Conservation (phyloP, 495 filamentous ascomycete genomes). For the Penicillium lagena region DNA sequence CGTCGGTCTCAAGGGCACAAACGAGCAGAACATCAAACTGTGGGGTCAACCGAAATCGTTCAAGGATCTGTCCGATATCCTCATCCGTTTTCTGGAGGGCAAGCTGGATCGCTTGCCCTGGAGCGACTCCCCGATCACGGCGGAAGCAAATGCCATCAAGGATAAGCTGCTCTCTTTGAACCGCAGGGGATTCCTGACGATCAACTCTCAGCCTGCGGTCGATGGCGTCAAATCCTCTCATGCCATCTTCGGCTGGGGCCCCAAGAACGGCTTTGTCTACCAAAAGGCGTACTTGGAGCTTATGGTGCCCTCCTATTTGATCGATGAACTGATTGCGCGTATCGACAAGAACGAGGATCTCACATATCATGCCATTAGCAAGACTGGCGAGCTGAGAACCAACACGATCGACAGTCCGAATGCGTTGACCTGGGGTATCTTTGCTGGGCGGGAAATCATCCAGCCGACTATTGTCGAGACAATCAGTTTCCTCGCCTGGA, state of each 20-base stretch:
- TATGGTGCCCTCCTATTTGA: conserved; percentile 70
- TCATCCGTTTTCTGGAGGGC: conserved; percentile 75
- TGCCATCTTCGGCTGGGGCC: conserved; percentile 88
- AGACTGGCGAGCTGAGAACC: conserved; percentile 71
- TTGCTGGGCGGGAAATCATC: conserved; percentile 97
- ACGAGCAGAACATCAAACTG: conserved; percentile 90
- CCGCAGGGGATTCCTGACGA: conserved; percentile 78
- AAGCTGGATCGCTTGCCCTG: conserved; percentile 82
- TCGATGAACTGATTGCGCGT: conserved; percentile 70
- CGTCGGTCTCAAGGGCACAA: conserved; percentile 91
- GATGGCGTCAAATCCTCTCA: conserved; percentile 88
- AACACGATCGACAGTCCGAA: conserved; percentile 84
- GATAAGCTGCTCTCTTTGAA: conserved; percentile 75
- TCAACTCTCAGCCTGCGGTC: conserved; percentile 96
- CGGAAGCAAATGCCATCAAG: conserved; percentile 73
- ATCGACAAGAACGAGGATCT: conserved; percentile 74
- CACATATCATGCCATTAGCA: conserved; percentile 89
- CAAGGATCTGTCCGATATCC: conserved; percentile 73
- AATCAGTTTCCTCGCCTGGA: conserved; percentile 97
- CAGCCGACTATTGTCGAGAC: conserved; percentile 99
- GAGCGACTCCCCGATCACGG: conserved; percentile 83
- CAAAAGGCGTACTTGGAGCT: conserved; percentile 98
- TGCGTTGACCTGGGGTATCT: conserved; percentile 98
- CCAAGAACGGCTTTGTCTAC: conserved; percentile 91
- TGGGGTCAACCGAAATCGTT: conserved; percentile 84